Conservation (phyloP, 345 rosid genomes). For the Eucalyptus melliodora region DNA sequence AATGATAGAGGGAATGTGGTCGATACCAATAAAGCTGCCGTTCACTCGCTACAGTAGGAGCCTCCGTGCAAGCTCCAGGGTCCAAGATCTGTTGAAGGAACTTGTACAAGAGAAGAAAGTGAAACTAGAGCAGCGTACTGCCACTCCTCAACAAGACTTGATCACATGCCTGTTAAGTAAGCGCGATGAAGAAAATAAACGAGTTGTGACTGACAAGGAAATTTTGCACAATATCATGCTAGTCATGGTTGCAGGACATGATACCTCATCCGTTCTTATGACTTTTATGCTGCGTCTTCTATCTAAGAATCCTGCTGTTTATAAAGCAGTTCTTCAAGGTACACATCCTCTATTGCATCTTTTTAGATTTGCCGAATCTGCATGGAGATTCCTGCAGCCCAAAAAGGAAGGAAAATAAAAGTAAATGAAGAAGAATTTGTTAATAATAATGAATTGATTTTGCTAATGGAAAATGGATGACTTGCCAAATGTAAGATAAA, state of each 20-base stretch:
- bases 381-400: background rate
- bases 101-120: constrained; percentile 20
- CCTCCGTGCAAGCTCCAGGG: constrained; percentile 20
- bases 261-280: constrained; percentile 32
- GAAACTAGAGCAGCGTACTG: constrained; percentile 10
- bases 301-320: constrained; percentile 20
- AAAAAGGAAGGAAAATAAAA: background rate
- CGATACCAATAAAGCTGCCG: constrained; percentile 10
- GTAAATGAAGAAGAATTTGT: background rate
- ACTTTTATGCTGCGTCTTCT: constrained; percentile 40
- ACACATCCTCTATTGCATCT: background rate
- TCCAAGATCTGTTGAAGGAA: constrained; percentile 5
- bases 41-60: constrained; percentile 21
- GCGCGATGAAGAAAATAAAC: background rate
- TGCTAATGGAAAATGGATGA: background rate
- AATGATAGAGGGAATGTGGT: constrained; percentile 2
- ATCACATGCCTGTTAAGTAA: constrained; percentile 26
- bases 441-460: no score
- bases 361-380: background rate
- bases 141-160: constrained; percentile 23
- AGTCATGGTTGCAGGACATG: constrained; percentile 48
- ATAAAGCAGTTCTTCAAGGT: constrained; percentile 39
- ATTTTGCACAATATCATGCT: constrained; percentile 34
- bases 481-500: background rate
- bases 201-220: constrained; percentile 25